Percentiles rank a stretch among this genome's conserved stretches.
Evolutionary conservation across 2,329 filamentous ascomycete species (phyloP).

Genomic region (Sordariomycetes sp.): DNA sequence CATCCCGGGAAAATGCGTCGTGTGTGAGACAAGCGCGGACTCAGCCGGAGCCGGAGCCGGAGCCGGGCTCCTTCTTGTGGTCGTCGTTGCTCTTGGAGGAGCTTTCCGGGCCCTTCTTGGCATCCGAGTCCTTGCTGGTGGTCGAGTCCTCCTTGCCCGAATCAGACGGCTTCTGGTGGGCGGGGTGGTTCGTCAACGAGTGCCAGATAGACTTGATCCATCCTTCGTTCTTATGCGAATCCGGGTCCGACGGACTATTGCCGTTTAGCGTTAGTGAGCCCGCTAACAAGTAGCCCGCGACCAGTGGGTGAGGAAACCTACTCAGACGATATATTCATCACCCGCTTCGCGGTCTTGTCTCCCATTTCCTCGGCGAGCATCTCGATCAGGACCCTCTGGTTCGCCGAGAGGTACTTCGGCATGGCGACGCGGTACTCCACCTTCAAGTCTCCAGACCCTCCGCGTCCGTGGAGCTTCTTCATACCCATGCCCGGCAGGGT

Average conservation of each 20-base stretch:
- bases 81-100: slow-evolving; percentile 1
- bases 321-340: slow-evolving; percentile 67
- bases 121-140: slow-evolving; percentile 11
- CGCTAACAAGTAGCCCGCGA: not conserved
- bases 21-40: not conserved
- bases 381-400: slow-evolving; percentile 87
- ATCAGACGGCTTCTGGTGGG: slow-evolving; percentile 29
- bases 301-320: slow-evolving; percentile 23
- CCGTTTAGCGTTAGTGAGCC: not conserved
- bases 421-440: slow-evolving; percentile 93
- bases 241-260: slow-evolving; percentile 16
- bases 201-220: slow-evolving; percentile 94
- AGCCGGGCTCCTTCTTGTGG: not conserved
- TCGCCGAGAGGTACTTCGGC: slow-evolving; percentile 87
- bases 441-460: slow-evolving; percentile 67
- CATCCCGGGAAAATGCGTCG: not conserved
- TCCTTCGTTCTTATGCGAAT: slow-evolving; percentile 68
- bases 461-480: slow-evolving; percentile 66
- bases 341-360: slow-evolving; percentile 80
- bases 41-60: slow-evolving; percentile 1
- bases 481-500: slow-evolving; percentile 88
- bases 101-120: slow-evolving; percentile 7
- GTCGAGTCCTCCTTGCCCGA: slow-evolving; percentile 14
- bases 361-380: slow-evolving; percentile 95
- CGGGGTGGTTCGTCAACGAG: slow-evolving; percentile 68